phyloP scores from a whole-genome alignment of 1,284 basidiomycete species.

The Ceratobasidium sp. region DNA sequence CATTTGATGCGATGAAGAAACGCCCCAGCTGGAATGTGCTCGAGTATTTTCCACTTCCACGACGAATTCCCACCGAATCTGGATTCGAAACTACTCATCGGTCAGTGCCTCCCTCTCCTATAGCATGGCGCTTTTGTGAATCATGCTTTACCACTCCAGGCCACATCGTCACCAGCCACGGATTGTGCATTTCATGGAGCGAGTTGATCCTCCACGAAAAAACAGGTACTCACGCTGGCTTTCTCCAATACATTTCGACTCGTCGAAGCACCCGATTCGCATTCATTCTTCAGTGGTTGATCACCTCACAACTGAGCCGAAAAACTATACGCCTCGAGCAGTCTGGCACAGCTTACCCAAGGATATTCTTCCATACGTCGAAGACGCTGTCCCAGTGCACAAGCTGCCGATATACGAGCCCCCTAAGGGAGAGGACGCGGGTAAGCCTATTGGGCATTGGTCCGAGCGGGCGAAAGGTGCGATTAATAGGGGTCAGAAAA shows the following conservation, averaged over 20 bases:
- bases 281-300: conserved; percentile 5
- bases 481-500: too few species aligned
- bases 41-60: background rate
- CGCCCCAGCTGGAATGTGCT: background rate
- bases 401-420: too few species aligned
- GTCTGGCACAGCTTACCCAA: background rate
- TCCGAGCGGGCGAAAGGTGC: too few species aligned
- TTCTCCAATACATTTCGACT: background rate
- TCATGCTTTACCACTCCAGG: background rate
- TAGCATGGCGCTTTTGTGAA: background rate
- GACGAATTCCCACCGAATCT: too few species aligned
- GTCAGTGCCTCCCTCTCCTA: too few species aligned
- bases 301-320: background rate
- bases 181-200: too few species aligned
- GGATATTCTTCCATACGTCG: too few species aligned
- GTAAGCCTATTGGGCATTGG: too few species aligned
- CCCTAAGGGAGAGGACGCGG: background rate
- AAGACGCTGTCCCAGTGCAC: too few species aligned
- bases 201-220: background rate
- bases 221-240: background rate
- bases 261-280: background rate
- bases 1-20: background rate
- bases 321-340: background rate
- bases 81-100: too few species aligned
- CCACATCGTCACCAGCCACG: too few species aligned